These are phyloP conservation scores for Trifolium subterraneum DNA, from an alignment of 306 rosid genomes.

Conservation along the genomic window DNA sequence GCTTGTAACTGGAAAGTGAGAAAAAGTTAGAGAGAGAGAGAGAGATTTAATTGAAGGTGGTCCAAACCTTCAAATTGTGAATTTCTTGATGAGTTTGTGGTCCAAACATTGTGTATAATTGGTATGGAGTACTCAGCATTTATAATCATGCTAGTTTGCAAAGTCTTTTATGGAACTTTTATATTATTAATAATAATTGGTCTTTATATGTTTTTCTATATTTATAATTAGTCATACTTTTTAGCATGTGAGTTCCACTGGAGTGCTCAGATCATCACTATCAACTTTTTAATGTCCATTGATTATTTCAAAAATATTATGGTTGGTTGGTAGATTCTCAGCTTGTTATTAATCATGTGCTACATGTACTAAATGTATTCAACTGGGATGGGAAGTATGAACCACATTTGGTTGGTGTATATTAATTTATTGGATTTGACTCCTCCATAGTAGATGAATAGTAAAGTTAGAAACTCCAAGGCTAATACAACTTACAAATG, in stretches of 20 bases:
- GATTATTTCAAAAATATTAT: slow-evolving; percentile 17
- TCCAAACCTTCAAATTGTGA: slow-evolving; percentile 56
- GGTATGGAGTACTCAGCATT: slow-evolving; percentile 45
- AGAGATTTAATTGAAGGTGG: slow-evolving; percentile 58
- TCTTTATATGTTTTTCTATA: not conserved
- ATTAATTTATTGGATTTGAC: slow-evolving; percentile 12
- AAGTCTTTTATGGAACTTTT: slow-evolving; percentile 38
- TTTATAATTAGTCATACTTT: not conserved
- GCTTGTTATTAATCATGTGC: slow-evolving; percentile 20
- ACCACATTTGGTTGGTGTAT: slow-evolving; percentile 21
- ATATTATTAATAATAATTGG: slow-evolving; percentile 16
- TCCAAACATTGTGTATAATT: slow-evolving; percentile 55
- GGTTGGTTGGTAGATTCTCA: slow-evolving; percentile 38
- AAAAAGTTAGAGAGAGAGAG: slow-evolving; percentile 39
- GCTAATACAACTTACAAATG: not conserved
- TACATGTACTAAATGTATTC: slow-evolving; percentile 37
- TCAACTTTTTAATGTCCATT: slow-evolving; percentile 35
- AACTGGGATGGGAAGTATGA: slow-evolving; percentile 31
- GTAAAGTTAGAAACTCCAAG: not conserved
- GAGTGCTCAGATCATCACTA: slow-evolving; percentile 14
- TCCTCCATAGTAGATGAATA: not conserved
- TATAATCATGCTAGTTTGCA: slow-evolving; percentile 43
- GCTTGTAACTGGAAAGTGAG: slow-evolving; percentile 22
- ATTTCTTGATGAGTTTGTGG: slow-evolving; percentile 59
- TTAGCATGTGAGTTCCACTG: slow-evolving; percentile 40